Evolutionary conservation across 768 basidiomycete genomes (phyloP).

Genomic region (Trametes maxima): DNA sequence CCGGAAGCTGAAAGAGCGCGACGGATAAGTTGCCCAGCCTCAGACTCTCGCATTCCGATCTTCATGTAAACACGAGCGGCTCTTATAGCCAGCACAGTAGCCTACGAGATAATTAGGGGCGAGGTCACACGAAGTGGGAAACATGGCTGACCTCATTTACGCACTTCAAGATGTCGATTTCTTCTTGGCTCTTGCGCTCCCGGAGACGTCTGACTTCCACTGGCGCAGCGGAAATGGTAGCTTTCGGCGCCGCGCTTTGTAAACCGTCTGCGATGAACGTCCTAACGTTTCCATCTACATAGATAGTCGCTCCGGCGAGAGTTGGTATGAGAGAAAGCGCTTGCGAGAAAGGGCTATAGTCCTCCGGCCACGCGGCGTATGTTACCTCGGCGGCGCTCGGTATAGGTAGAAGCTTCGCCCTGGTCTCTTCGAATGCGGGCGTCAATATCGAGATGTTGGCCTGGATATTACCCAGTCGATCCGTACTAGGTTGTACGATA

Average conservation of each 20-base stretch:
- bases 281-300: slow-evolving; percentile 61
- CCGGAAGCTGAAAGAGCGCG: slow-evolving; percentile 60
- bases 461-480: slow-evolving; percentile 29
- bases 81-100: slow-evolving; percentile 75
- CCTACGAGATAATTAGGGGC: slow-evolving; percentile 44
- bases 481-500: slow-evolving; percentile 51
- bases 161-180: slow-evolving; percentile 72
- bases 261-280: slow-evolving; percentile 70
- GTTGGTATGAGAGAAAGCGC: slow-evolving; percentile 38
- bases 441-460: slow-evolving; percentile 63
- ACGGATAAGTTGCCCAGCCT: slow-evolving; percentile 60
- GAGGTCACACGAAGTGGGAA: neutral
- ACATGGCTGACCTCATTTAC: slow-evolving; percentile 66
- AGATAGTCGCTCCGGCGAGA: slow-evolving; percentile 43
- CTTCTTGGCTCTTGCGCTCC: slow-evolving; percentile 73
- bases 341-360: slow-evolving; percentile 63
- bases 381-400: slow-evolving; percentile 44
- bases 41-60: slow-evolving; percentile 77
- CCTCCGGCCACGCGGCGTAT: slow-evolving; percentile 67
- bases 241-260: slow-evolving; percentile 42
- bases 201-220: slow-evolving; percentile 59
- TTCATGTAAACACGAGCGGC: slow-evolving; percentile 59
- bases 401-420: slow-evolving; percentile 63
- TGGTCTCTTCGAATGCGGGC: slow-evolving; percentile 73
- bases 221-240: slow-evolving; percentile 52